Evolutionary conservation across 2,329 filamentous ascomycete genomes (phyloP).

Genomic region (Aspergillus quadricinctus): DNA sequence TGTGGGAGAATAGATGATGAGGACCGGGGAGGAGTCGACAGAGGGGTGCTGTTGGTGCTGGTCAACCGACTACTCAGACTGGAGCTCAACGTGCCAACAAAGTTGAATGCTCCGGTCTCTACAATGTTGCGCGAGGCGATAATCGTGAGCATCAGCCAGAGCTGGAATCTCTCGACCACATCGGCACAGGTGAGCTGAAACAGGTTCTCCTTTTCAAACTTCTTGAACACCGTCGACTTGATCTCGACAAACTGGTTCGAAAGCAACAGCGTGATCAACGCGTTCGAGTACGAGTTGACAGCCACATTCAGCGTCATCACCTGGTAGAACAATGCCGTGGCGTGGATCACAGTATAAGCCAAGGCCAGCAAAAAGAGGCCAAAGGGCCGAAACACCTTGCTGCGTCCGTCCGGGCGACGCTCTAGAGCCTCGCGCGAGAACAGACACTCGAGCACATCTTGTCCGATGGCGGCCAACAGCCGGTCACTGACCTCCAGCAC

Average conservation of each 20-base stretch:
- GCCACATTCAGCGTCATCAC: conserved; percentile 97
- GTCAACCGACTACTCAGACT: conserved; percentile 30
- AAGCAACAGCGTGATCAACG: conserved; percentile 81
- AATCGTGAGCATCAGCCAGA: conserved; percentile 96
- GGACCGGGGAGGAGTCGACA: conserved; percentile 52
- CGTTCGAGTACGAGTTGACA: conserved; percentile 97
- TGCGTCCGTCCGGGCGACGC: conserved; percentile 79
- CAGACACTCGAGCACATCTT: conserved; percentile 93
- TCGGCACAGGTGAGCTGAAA: conserved; percentile 97
- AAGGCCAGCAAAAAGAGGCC: conserved; percentile 88
- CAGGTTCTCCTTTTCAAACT: conserved; percentile 94
- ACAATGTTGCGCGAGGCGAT: conserved; percentile 95
- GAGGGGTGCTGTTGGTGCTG: conserved; percentile 46
- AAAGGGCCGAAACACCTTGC: conserved; percentile 81
- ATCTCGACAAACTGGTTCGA: conserved; percentile 99
- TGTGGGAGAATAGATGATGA: conserved; percentile 74
- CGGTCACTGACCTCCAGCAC: conserved; percentile 87
- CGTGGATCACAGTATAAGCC: conserved; percentile 81
- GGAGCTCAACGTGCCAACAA: conserved; percentile 36
- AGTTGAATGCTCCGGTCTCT: conserved; percentile 80
- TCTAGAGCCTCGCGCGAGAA: conserved; percentile 92
- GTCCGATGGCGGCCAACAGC: conserved; percentile 82
- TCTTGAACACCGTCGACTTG: conserved; percentile 97
- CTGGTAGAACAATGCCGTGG: conserved; percentile 88
- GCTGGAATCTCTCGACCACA: conserved; percentile 92